Evolutionary conservation across 2,329 filamentous ascomycete genomes (phyloP), one percentile per base, ranked within the genome.

Genomic region (Hypoxylon sp.): DNA sequence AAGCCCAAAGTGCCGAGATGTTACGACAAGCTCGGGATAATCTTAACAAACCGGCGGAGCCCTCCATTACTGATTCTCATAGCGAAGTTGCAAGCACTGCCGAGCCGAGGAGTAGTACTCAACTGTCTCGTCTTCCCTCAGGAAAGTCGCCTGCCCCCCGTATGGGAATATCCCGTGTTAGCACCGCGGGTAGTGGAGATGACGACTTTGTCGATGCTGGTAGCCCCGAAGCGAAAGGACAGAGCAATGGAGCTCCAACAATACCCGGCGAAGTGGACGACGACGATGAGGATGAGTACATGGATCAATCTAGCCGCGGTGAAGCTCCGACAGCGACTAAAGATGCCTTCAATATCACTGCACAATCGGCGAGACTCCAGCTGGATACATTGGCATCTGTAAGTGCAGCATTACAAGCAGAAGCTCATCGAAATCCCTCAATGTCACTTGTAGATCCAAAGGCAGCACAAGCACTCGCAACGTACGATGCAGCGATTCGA

Each of bases 321-420:
- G 93, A 97, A 69, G 82, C 90, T 34, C 89, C 88, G 7, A 87
- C 91, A 0, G 89, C 90, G 34, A 94, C 89, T 75, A 97, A 97
- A 76, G 96, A 99, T 78, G 94, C 96, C 1, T 94, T 98, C 80
- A 95, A 95, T 78, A 98, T 99, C 75, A 98, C 95, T 2, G 96
- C 96, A 0, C 95, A 98, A 78, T 98, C 96, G 13, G 94, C 94
- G 10, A 95, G 92, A 77, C 82, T 98, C 32, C 96, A 99, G 79
- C 87, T 99, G 4, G 95, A 98, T 76, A 91, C 97, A 45, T 88
- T 99, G 72, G 90, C 91, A 5, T 91, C 93, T 73, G 93, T 99
- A 25, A 93, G 94, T 63, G 83, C 89, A n/a, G 94, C 94, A 2
- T 83, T 98, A 53, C 87, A 94, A 70, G 82, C 84, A 0, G 92